Evolutionary conservation across 208 protist genomes (phyloP), one percentile per base, ranked within the genome.

Genomic region (Angomonas desouzai): DNA sequence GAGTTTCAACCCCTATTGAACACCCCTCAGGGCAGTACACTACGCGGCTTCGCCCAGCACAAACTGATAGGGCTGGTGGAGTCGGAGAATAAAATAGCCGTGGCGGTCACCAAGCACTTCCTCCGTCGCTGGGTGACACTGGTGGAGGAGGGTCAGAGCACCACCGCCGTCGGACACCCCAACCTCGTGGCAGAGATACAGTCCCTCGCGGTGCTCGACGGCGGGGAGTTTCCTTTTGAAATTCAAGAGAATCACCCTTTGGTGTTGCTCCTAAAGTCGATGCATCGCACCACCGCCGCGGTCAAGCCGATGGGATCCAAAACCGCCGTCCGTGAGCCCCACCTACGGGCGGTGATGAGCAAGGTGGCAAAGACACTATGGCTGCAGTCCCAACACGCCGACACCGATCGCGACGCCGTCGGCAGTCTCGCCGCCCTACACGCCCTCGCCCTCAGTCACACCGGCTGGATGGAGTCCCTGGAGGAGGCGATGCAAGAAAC

Each of bases 401-500:
- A 71, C 48, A 76, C 71, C 7, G 48, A 55, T 20, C 64, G 76
- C 34, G 81, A 87, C 32, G 72, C 83, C 7, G 81, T 81, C 6
- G 63, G 76, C 16, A 68, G 70, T 33, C 64, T 94, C 16, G 78
- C 81, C 0, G 69, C 77, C 16, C 63, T 94, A 38, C 75, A 81
- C 51, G 76, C 66, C 11, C 48, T 94, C 2, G 68, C 84, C 27
- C 70, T 79, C 34, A 83, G 67, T 1, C 67, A 64, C 32, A 48
- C 48, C 10, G 75, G 84, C 59, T 87, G 82, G 82, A 72, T 89
- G 11, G 76, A 89, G 47, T 74, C 83, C 51, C 66, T 94, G 48
- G 56, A 82, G 0, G 83, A 85, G 32, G 70, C 70, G 23, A 62
- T 91, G 4, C 59, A 74, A 59, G 76, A 87, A 72, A 45, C 69